Base-by-base conservation (phyloP, 2,329 filamentous ascomycete genomes). In the Colletotrichum plurivorum region DNA sequence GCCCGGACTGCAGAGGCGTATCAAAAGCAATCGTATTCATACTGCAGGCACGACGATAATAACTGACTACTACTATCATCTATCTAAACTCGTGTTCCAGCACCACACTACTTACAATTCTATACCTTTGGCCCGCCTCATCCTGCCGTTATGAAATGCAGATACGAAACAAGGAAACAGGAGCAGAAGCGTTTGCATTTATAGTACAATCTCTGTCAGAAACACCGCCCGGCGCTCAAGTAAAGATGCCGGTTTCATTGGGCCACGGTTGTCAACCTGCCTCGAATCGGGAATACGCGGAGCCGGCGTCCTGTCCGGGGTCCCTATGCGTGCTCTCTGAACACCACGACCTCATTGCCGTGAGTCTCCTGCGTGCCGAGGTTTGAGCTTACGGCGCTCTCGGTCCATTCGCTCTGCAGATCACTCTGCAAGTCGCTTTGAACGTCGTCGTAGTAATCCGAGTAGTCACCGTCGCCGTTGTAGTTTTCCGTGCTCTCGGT, bases 331-430 rank as follows among this genome's bases (percentile, higher is more conserved):
- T 68, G 78, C 67, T 75, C 74, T 43, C 75, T 79, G 60, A 79
- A 77, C 41, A 82, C 75, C 45, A 81, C 75, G 52, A 83, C 68
- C 22, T 73, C 71, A 12, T 73, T 69, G 8, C 61, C 72, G 6
- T 58, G 66, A 36, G 73, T 72, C 10, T 76, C 70, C 54, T 71
- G 73, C 31, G 31, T 8, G 48, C 56, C 48, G 6, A 70, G 41
- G 3, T 31, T 74, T 41, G 65, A 59, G 45, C 63, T 58, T 31
- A 78, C 74, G 5, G 75, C 80, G 65, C 83, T 85, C 73, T 83
- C 84, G 3, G 84, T 85, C 82, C 83, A 87, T 65, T 87, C 83
- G 69, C 84, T 87, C 31, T 77, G 79, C 27, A 76, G 78, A 49
- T 62, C 61, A 16, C 59, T 67, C 41, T 63, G 63, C 25, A 58